A percentile compares a stretch with the other conserved stretches of the same genome.
These are phyloP conservation scores for Lactarius indigo DNA, from an alignment of 768 basidiomycete species.

Conservation along the genomic window DNA sequence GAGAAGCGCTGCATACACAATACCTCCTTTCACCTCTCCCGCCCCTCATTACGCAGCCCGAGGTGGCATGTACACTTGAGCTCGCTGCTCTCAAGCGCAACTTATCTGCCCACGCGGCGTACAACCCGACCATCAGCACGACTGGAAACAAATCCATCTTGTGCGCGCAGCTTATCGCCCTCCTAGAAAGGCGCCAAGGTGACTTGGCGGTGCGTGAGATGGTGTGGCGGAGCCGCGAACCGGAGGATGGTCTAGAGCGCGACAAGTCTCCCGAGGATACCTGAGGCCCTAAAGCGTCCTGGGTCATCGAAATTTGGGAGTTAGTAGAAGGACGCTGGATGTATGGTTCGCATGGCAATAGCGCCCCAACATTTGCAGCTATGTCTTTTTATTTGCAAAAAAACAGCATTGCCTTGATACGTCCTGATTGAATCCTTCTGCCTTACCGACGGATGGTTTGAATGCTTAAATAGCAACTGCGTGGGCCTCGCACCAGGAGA, in stretches of 20 bases:
- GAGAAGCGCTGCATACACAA: constrained; percentile 42
- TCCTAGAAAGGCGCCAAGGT: constrained; percentile 45
- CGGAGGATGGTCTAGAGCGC: background rate
- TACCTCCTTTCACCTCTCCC: constrained; percentile 47
- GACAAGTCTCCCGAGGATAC: background rate
- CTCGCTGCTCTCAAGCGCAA: constrained; percentile 50
- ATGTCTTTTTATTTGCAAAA: background rate
- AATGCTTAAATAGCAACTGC: background rate
- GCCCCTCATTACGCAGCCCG: constrained; percentile 48
- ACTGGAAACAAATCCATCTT: constrained; percentile 50
- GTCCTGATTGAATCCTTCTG: background rate
- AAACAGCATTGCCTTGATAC: background rate
- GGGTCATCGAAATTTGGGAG: background rate
- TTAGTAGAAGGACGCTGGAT: background rate
- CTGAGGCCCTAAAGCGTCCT: background rate
- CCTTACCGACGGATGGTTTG: background rate
- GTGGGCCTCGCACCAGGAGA: too few relatives aligned
- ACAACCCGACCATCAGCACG: constrained; percentile 43
- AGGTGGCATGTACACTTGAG: constrained; percentile 42
- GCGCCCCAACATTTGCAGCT: background rate
- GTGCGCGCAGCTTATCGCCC: constrained; percentile 41
- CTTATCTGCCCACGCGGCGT: constrained; percentile 50
- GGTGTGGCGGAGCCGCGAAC: constrained; percentile 28
- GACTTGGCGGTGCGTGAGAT: constrained; percentile 52
- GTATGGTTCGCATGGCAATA: background rate